Percentiles rank a stretch among this genome's conserved stretches.
Evolutionary conservation across 2,329 filamentous ascomycete genomes (phyloP).

Genomic region (Setomelanomma holmii): DNA sequence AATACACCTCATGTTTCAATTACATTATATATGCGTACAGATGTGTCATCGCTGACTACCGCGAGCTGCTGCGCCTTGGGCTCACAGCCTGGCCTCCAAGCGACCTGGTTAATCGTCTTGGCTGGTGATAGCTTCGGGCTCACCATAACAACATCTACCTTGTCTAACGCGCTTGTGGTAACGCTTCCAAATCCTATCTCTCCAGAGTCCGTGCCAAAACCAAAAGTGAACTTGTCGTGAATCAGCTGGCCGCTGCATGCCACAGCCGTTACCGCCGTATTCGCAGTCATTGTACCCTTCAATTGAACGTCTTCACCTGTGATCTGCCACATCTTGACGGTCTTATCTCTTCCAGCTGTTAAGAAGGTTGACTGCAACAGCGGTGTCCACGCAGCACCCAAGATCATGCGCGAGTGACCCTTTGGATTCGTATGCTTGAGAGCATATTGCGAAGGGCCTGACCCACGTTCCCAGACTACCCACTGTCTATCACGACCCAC

Average conservation of each 20-base stretch:
- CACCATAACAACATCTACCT: slow-evolving; percentile 21
- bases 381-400: slow-evolving; percentile 81
- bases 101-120: slow-evolving; percentile 42
- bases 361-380: slow-evolving; percentile 66
- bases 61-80: slow-evolving; percentile 41
- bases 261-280: slow-evolving; percentile 40
- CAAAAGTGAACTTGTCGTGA: slow-evolving; percentile 24
- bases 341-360: slow-evolving; percentile 90
- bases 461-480: slow-evolving; percentile 74
- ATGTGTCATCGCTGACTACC: slow-evolving; percentile 52
- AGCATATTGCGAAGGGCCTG: slow-evolving; percentile 57
- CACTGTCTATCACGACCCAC: slow-evolving; percentile 93
- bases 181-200: slow-evolving; percentile 26
- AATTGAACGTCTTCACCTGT: slow-evolving; percentile 25
- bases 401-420: slow-evolving; percentile 90
- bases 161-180: slow-evolving; percentile 15
- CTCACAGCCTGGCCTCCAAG: slow-evolving; percentile 35
- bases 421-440: slow-evolving; percentile 74
- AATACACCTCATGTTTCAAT: neutral
- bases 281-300: slow-evolving; percentile 30
- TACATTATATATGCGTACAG: slow-evolving; percentile 45
- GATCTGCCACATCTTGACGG: slow-evolving; percentile 67
- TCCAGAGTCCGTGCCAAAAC: slow-evolving; percentile 44
- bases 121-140: slow-evolving; percentile 23
- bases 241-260: slow-evolving; percentile 17